Percentiles rank a stretch among this genome's conserved stretches.
These are phyloP conservation scores for Polygonum maritimum DNA, from an alignment of 148 eudicot species.

Conservation along the genomic window DNA sequence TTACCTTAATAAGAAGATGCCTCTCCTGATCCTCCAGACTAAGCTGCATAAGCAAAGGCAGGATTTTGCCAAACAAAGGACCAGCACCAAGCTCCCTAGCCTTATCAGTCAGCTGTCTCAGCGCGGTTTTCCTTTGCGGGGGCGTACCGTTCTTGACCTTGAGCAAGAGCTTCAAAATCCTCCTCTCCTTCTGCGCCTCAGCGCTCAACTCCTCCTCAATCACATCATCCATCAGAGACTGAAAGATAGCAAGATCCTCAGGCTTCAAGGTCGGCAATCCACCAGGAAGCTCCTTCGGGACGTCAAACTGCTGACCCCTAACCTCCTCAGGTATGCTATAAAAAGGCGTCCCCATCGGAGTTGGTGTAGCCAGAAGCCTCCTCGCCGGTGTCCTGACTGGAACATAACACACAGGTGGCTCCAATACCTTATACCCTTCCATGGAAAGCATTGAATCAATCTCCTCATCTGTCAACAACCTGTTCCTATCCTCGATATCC, in stretches of 20 bases:
- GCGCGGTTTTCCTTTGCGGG: conserved; percentile 91
- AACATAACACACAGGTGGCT: conserved; percentile 75
- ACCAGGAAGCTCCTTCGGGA: conserved; percentile 75
- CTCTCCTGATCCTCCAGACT: conserved; percentile 95
- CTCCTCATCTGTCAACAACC: conserved; percentile 90
- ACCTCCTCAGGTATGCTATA: conserved; percentile 83
- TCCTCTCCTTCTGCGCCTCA: conserved; percentile 87
- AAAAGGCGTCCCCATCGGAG: conserved; percentile 77
- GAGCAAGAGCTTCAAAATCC: conserved; percentile 82
- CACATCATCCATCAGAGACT: conserved; percentile 63
- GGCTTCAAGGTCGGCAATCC: conserved; percentile 86
- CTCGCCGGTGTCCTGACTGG: conserved; percentile 93
- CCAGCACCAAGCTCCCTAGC: conserved; percentile 96
- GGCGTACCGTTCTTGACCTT: conserved; percentile 97
- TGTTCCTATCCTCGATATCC: conserved; percentile 90
- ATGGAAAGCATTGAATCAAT: conserved; percentile 83
- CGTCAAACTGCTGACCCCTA: conserved; percentile 82
- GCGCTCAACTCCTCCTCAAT: conserved; percentile 80
- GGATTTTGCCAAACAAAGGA: conserved; percentile 68
- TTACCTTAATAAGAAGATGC: conserved; percentile 90
- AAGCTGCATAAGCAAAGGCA: conserved; percentile 97
- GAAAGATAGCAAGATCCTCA: conserved; percentile 80
- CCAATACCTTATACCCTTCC: conserved; percentile 87
- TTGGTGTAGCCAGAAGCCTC: conserved; percentile 95
- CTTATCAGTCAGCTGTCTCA: conserved; percentile 91